A percentile compares a stretch with the other conserved stretches of the same genome.
Evolutionary conservation across 2,329 filamentous ascomycete genomes (phyloP).

Genomic region (Diaporthe citri): DNA sequence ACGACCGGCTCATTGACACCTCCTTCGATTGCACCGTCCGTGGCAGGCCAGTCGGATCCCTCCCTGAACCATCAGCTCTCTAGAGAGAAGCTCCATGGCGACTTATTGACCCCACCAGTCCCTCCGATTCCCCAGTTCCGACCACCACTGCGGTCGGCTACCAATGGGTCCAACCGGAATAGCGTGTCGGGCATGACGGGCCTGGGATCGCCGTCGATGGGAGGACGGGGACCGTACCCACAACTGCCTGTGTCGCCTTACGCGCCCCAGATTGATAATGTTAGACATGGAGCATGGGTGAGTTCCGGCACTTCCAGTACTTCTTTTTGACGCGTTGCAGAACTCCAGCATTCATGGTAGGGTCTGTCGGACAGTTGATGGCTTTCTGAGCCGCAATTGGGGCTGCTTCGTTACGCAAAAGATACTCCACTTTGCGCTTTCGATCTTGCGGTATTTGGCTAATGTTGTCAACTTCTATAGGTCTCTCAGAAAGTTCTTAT

Average conservation of each 20-base stretch:
- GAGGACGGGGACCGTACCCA: constrained; percentile 64
- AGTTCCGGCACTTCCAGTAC: constrained; percentile 48
- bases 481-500: constrained; percentile 92
- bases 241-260: constrained; percentile 79
- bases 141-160: constrained; percentile 53
- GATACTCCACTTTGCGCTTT: background rate
- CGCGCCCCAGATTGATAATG: constrained; percentile 82
- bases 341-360: no score
- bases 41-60: constrained; percentile 75
- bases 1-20: constrained; percentile 80
- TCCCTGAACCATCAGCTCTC: constrained; percentile 71
- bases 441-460: background rate
- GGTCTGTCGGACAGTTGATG: background rate
- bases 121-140: constrained; percentile 50
- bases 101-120: constrained; percentile 44
- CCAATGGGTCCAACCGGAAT: constrained; percentile 65
- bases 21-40: constrained; percentile 78
- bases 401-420: background rate
- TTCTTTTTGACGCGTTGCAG: background rate
- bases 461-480: constrained; percentile 57
- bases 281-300: constrained; percentile 89
- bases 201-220: constrained; percentile 66
- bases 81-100: constrained; percentile 37
- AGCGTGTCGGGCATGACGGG: constrained; percentile 76
- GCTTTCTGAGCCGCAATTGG: background rate